Evolutionary conservation across 75 land plant genomes (phyloP).

Genomic region (Pinus taeda): DNA sequence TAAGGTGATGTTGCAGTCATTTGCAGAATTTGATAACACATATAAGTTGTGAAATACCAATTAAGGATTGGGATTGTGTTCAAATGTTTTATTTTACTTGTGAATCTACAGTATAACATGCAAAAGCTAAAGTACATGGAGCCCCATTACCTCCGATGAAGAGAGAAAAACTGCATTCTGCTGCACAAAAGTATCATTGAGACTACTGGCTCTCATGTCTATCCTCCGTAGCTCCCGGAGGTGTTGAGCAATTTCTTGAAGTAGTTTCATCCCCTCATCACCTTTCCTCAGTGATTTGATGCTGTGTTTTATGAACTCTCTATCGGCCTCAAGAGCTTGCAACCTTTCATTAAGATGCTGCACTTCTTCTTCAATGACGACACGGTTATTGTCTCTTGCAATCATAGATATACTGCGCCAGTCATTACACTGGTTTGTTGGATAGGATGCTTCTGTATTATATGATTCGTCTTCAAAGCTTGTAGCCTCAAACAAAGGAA

Average conservation of each 20-base stretch:
- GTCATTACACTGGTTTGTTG: slow-evolving; percentile 3
- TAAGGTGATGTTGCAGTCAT: neutral
- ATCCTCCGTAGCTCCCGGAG: slow-evolving; percentile 34
- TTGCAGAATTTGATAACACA: neutral
- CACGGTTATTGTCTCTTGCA: slow-evolving; percentile 21
- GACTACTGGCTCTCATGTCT: slow-evolving; percentile 6
- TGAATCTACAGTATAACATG: neutral
- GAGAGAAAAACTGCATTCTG: slow-evolving; percentile 5
- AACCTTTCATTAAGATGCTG: slow-evolving; percentile 30
- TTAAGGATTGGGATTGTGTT: neutral
- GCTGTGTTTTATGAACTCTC: slow-evolving; percentile 32
- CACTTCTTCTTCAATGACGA: slow-evolving; percentile 33
- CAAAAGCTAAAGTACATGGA: neutral
- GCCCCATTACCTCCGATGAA: neutral
- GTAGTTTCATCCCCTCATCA: slow-evolving; percentile 29
- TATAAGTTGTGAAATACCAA: neutral
- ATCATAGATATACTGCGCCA: slow-evolving; percentile 12
- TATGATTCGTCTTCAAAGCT: slow-evolving; percentile 12
- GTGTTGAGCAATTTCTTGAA: slow-evolving; percentile 37
- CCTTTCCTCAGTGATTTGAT: slow-evolving; percentile 36
- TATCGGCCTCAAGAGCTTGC: slow-evolving; percentile 45
- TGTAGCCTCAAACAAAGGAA: slow-evolving; percentile 11
- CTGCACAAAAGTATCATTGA: slow-evolving; percentile 7
- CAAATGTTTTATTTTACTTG: neutral
- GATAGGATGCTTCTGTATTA: slow-evolving; percentile 5